These are phyloP conservation scores for Exophiala sp. DNA, from an alignment of 2,329 filamentous ascomycete species.

Conservation along the genomic window DNA sequence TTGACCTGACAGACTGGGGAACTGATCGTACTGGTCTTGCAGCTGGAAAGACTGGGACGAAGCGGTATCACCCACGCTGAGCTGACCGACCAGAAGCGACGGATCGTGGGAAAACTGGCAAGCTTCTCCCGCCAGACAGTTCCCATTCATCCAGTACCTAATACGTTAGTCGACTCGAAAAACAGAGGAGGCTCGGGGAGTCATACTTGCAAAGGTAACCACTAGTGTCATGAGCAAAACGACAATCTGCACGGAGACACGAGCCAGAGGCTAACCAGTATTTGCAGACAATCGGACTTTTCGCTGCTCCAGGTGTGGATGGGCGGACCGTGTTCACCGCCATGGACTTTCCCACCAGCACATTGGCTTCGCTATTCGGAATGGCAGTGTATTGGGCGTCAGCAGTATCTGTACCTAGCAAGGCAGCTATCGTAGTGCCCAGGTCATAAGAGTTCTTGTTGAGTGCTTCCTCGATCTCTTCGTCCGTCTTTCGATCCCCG, in stretches of 20 bases:
- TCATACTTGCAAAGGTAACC: slow-evolving; percentile 96
- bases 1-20: slow-evolving; percentile 63
- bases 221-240: slow-evolving; percentile 93
- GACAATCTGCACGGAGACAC: slow-evolving; percentile 90
- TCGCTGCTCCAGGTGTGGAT: slow-evolving; percentile 71
- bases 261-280: slow-evolving; percentile 96
- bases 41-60: slow-evolving; percentile 68
- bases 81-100: slow-evolving; percentile 68
- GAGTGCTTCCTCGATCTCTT: slow-evolving; percentile 90
- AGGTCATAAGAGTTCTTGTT: slow-evolving; percentile 89
- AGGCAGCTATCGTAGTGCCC: slow-evolving; percentile 81
- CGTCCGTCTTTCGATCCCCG: slow-evolving; percentile 81
- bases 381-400: slow-evolving; percentile 40
- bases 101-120: slow-evolving; percentile 98
- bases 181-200: slow-evolving; percentile 33
- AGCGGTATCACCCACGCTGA: slow-evolving; percentile 64
- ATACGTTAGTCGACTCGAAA: slow-evolving; percentile 29
- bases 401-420: slow-evolving; percentile 63
- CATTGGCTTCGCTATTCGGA: slow-evolving; percentile 57
- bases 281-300: slow-evolving; percentile 89
- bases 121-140: slow-evolving; percentile 86
- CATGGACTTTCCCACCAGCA: slow-evolving; percentile 88
- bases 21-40: slow-evolving; percentile 73
- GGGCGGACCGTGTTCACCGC: slow-evolving; percentile 68
- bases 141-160: slow-evolving; percentile 94